These are phyloP conservation scores for Verticillium isaacii DNA, from an alignment of 2,329 filamentous ascomycete species.

Conservation along the genomic window DNA sequence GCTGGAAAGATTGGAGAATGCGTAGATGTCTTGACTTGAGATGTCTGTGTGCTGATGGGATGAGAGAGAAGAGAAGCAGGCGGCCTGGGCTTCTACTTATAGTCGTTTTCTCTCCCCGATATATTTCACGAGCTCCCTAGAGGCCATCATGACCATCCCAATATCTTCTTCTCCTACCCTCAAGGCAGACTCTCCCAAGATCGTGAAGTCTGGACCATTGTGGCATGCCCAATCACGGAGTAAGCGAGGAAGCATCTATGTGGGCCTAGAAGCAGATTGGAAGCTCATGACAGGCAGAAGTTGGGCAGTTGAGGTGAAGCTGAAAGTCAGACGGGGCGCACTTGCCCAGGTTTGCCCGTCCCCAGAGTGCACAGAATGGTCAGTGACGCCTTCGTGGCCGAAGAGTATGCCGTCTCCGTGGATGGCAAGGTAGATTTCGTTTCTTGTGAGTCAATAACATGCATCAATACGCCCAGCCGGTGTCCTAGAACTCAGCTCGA, in stretches of 20 bases:
- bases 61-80: too few species aligned
- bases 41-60: neutral
- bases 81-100: too few species aligned
- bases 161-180: neutral
- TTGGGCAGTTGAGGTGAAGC: neutral
- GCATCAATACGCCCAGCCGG: too few species aligned
- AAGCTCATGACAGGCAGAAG: neutral
- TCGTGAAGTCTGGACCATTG: neutral
- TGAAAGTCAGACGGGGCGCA: neutral
- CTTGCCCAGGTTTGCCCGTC: neutral
- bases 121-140: too few species aligned
- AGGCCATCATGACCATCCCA: too few species aligned
- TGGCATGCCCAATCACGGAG: neutral
- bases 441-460: too few species aligned
- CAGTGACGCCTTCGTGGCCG: neutral
- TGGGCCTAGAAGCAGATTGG: neutral
- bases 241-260: neutral
- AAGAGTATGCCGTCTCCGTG: neutral
- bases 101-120: too few species aligned
- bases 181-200: neutral
- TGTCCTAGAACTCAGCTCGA: too few species aligned
- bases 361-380: neutral
- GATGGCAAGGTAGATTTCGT: neutral
- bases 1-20: too few species aligned
- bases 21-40: neutral